Evolutionary conservation across 768 basidiomycete genomes (phyloP), one percentile per base, ranked within the genome.

Genomic region (Tremella mesenterica): DNA sequence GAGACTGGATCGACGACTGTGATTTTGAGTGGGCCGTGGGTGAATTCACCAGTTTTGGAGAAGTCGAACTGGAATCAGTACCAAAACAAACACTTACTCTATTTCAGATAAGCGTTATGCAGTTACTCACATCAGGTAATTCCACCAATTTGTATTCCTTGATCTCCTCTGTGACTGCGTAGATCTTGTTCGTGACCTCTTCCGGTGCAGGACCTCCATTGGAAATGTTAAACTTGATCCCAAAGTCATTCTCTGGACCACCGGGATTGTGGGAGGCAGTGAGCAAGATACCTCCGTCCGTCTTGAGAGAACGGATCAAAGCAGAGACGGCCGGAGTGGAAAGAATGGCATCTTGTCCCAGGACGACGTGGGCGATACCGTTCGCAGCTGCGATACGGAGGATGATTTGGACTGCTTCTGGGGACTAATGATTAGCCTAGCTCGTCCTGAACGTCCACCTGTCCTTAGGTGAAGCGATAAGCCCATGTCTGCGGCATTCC

Each of bases 121-220:
- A 28, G 29, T 43, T 6, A 76, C 85, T 71, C 67, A 88, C 89
- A 27, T 85, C 79, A 13, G 82, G 77, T 14, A 82, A 81, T 50
- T 90, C 83, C 63, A 93, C 79, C 65, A 85, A 73, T 76, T 88
- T 90, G 81, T 97, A 99, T 49, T 75, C 81, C 56, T 78, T 74
- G 71, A 97, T 88, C 13, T 81, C 81, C 80, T 88, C 93, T 50
- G 89, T 90, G 75, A 82, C 84, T 70, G 88, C 89, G 72, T 80
- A 93, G 59, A 99, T 97, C 76, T 83, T 85, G 77, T 99, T 80
- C n/a, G 95, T 99, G 54, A 99, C 84, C 67, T 79, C 83, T 76
- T 99, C 95, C 0, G 95, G 91, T 20, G 95, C 95, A 18, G 95
- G 93, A 2, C 95, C 95, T 56, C 95, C 95, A 64, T 99, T 99